Evolutionary conservation across 805 yeast genomes (phyloP).

Genomic region (Diddensiella santjacobensis): DNA sequence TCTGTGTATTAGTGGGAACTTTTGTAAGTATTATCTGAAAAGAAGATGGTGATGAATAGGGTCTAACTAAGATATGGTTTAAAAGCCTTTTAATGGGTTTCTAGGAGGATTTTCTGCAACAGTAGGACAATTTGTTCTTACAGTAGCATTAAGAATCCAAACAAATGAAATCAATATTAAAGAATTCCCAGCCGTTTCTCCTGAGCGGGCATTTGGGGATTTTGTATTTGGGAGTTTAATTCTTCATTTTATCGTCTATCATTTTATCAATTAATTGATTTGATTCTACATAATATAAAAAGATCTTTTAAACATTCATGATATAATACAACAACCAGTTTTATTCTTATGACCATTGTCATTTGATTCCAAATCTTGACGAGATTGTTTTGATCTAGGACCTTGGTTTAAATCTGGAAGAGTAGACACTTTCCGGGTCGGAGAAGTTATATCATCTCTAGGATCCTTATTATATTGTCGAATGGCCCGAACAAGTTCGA

Average conservation of each 20-base stretch:
- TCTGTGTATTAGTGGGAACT: conserved; percentile 73
- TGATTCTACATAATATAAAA: no score
- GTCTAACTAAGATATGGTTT: conserved; percentile 3
- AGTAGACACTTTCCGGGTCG: background rate
- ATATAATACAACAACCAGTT: background rate
- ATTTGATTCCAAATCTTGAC: background rate
- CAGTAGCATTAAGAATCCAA: conserved; percentile 70
- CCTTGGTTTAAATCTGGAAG: background rate
- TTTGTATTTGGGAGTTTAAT: conserved; percentile 81
- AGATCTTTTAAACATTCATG: background rate
- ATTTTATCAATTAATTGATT: conserved; percentile 83
- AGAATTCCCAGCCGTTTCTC: conserved; percentile 43
- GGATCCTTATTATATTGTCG: conserved; percentile 21
- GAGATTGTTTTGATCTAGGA: background rate
- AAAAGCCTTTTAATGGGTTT: conserved; percentile 94
- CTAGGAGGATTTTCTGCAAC: conserved; percentile 88
- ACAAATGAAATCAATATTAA: conserved; percentile 39
- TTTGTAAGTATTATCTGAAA: conserved; percentile 40
- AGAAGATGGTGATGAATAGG: background rate
- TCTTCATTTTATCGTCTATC: conserved; percentile 83
- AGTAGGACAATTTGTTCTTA: conserved; percentile 92
- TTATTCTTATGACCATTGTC: no score
- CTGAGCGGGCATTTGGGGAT: conserved; percentile 78
- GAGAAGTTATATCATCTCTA: background rate
- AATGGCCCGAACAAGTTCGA: conserved; percentile 39